Evolutionary conservation across 768 basidiomycete genomes (phyloP).

Genomic region (Sistotremastrum niveocremeum): DNA sequence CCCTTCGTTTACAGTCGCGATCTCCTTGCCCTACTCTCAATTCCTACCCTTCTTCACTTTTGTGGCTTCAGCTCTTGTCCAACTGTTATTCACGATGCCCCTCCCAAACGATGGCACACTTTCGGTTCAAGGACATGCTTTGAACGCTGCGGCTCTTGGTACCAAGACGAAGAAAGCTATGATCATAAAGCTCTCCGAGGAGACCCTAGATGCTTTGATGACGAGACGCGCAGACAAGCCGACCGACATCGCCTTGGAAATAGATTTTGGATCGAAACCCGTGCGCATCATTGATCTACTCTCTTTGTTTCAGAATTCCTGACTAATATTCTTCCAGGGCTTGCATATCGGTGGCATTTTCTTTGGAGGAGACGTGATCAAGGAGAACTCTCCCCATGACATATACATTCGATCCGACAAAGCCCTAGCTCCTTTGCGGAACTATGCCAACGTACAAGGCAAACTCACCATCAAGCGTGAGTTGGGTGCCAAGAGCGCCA

Average conservation of each 20-base stretch:
- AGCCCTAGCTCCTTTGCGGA: conserved; percentile 52
- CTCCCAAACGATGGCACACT: conserved; percentile 42
- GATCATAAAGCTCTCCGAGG: conserved; percentile 61
- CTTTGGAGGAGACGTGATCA: conserved; percentile 42
- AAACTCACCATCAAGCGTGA: conserved; percentile 57
- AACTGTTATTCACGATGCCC: conserved; percentile 35
- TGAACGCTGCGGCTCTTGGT: conserved; percentile 40
- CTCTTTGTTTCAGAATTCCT: not conserved
- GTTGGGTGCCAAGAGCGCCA: conserved; percentile 30
- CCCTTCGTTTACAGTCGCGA: no score
- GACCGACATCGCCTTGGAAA: conserved; percentile 24
- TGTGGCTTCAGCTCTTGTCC: not conserved
- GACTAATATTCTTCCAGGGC: conserved; percentile 27
- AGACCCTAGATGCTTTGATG: conserved; percentile 57
- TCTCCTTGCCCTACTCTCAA: not conserved
- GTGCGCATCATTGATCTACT: conserved; percentile 23
- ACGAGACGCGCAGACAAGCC: conserved; percentile 7
- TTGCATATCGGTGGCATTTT: conserved; percentile 51
- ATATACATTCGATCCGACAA: conserved; percentile 56
- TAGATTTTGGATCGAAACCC: conserved; percentile 48
- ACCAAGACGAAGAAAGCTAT: conserved; percentile 60
- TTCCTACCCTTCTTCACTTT: not conserved
- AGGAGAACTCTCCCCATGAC: conserved; percentile 51
- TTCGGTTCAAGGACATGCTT: conserved; percentile 43
- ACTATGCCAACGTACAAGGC: conserved; percentile 61